Base-by-base conservation (phyloP, 106 monocot species). In the Narthecium ossifragum region DNA sequence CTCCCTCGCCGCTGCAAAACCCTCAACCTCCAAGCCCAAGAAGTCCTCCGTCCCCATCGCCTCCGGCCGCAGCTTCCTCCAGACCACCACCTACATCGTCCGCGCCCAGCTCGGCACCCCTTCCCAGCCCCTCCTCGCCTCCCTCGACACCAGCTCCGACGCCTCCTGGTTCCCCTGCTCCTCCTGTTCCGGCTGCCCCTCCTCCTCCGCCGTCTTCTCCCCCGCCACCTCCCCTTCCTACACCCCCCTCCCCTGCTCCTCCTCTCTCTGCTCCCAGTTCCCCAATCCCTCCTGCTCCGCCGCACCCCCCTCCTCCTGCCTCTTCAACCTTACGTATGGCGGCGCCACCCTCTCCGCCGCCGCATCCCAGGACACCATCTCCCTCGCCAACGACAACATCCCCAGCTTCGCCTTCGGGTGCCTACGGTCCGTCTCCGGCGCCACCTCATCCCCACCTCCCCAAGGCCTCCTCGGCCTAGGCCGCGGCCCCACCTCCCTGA, bases 401-500 rank as follows among this genome's bases (percentile, higher is more conserved):
- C 45, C 22, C 1, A 32, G 51, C 57, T 81, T 70, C 78, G 64
- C 78, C 49, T 96, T 90, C 59, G 94, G 80, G 5, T 81, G 73
- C 51, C 48, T 94, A 0, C 56, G 29, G 21, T 22, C 51, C 17
- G 68, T 63, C 51, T 70, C 53, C 20, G 86, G 83, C 31, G 57
- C 26, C 61, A 72, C 84, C 11, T 13, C 79, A 11, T 74, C 84
- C 11, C 14, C 79, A 11, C 96, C 84, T 3, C 84, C 96, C 8
- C 96, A 90, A 71, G 96, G 96, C 13, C 80, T 98, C 17, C 84
- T 98, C 36, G 96, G 96, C 20, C 86, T 98, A 22, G 96, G 90
- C 26, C 86, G 96, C 6, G 96, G 96, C 5, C 71, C 83, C 1
- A 56, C 79, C 24, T 90, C 90, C 24, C 69, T 98, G 61, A 22